phyloP scores from a whole-genome alignment of 1,284 basidiomycete species.

The Coniferiporia sulphurascens region DNA sequence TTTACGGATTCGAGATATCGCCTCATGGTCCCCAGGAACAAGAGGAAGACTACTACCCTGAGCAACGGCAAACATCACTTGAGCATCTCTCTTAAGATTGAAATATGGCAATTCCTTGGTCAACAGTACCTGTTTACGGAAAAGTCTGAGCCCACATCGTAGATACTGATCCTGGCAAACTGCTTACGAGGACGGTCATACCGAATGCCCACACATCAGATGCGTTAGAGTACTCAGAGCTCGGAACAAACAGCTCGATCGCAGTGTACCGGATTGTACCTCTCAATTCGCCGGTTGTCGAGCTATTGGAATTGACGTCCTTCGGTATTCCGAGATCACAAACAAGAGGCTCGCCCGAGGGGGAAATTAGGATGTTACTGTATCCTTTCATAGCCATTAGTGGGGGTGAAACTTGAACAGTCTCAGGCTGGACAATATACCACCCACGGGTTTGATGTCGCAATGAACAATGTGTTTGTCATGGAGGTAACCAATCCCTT shows the following conservation, averaged over 20 bases:
- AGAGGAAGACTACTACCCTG: neutral
- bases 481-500: constrained; percentile 4
- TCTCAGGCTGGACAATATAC: too few species aligned
- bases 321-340: constrained; percentile 8
- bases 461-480: constrained; percentile 1
- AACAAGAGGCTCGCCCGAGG: neutral
- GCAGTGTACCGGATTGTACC: neutral
- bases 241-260: neutral
- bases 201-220: constrained; percentile 14
- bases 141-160: neutral
- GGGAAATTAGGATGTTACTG: constrained; percentile 6
- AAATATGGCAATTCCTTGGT: neutral
- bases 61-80: constrained; percentile 1
- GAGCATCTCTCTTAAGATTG: neutral
- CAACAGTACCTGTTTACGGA: neutral
- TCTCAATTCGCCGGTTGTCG: neutral
- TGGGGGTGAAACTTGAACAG: too few species aligned
- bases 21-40: neutral
- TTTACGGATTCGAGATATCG: neutral
- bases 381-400: too few species aligned
- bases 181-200: constrained; percentile 8
- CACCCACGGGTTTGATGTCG: constrained; percentile 6
- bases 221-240: neutral
- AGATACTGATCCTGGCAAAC: neutral
- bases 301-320: neutral